Evolutionary conservation across 495 filamentous ascomycete species (phyloP), one percentile per base, ranked within the genome.

Genomic region (Hypoxylon lienhwacheense): DNA sequence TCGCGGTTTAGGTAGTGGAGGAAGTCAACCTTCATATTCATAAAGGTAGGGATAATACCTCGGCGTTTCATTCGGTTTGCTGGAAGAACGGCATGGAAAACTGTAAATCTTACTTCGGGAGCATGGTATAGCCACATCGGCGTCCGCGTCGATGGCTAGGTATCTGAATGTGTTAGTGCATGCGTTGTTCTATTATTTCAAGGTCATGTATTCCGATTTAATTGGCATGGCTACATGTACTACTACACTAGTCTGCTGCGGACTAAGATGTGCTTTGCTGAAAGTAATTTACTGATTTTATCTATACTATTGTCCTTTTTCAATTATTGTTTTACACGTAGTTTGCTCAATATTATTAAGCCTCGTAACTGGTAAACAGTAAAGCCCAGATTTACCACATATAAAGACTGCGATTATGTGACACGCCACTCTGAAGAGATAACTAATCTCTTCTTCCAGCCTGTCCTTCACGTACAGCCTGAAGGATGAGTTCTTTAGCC

Each of bases 401-500:
- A 8, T 26, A 7, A 41, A 28, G 5, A 28, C n/a, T 16, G 17
- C 26, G 12, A 20, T 21, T 6, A 26, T 31, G 19, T 22, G 31
- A 12, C n/a, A 42, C 7, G 22, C 25, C 25, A 25, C 14, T 21
- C 16, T 6, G 41, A 3, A 11, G 37, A 42, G 61, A 51, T 21
- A 34, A 40, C 56, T 68, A 68, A 33, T 68, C 66, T 40, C 66
- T 44, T 8, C 50, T 62, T 25, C 55, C 59, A 39, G 50, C 41
- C 39, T 66, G 65, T 15, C 77, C 80, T 46, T 83, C 78, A 29
- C 70, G 73, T 15, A 98, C 89, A 35, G 88, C 85, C 42, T 88
- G 83, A 49, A 99, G 71, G 59, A 99, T 96, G 65, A 91, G 76
- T 35, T 95, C 85, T 73, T 83, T 90, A 28, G 93, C 95, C 69